A percentile compares a stretch with the other conserved stretches of the same genome.
These are phyloP conservation scores for Cymbopogon flexuosus DNA, from an alignment of 202 grass and related monocot species.

Conservation along the genomic window DNA sequence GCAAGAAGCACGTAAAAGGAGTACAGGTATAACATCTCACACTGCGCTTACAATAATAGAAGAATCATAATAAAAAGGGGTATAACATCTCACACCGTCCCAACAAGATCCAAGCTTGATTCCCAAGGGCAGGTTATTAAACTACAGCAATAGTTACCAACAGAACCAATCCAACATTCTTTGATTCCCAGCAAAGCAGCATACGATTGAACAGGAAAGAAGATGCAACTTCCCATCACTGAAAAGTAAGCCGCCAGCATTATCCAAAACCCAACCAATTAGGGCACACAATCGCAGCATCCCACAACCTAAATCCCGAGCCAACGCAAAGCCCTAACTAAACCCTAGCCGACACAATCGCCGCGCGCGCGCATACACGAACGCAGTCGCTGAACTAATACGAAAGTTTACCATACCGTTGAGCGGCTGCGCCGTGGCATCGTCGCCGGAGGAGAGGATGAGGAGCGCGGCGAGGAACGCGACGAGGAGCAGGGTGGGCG, in stretches of 20 bases:
- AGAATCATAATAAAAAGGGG: background rate
- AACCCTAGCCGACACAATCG: slow-evolving; percentile 31
- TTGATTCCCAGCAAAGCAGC: background rate
- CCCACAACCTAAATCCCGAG: background rate
- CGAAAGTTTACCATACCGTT: slow-evolving; percentile 6
- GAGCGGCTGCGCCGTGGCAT: slow-evolving; percentile 20
- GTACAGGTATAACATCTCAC: background rate
- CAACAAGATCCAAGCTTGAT: background rate
- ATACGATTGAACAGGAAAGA: background rate
- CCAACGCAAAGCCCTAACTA: slow-evolving; percentile 35
- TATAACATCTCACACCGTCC: too few relatives aligned
- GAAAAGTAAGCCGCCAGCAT: background rate
- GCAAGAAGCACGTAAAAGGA: background rate
- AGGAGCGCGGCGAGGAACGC: slow-evolving; percentile 41
- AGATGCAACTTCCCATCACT: background rate
- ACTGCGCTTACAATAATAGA: background rate
- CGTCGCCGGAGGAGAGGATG: slow-evolving; percentile 45
- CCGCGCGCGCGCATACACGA: background rate
- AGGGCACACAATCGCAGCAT: background rate
- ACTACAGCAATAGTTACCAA: background rate
- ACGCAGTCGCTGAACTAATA: background rate
- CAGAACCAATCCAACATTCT: background rate
- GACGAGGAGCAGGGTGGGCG: slow-evolving; percentile 43
- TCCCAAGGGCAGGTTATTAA: background rate
- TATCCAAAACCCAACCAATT: background rate